phyloP scores from a whole-genome alignment of 2,329 filamentous ascomycete species.

The Aspergillus sclerotialis region DNA sequence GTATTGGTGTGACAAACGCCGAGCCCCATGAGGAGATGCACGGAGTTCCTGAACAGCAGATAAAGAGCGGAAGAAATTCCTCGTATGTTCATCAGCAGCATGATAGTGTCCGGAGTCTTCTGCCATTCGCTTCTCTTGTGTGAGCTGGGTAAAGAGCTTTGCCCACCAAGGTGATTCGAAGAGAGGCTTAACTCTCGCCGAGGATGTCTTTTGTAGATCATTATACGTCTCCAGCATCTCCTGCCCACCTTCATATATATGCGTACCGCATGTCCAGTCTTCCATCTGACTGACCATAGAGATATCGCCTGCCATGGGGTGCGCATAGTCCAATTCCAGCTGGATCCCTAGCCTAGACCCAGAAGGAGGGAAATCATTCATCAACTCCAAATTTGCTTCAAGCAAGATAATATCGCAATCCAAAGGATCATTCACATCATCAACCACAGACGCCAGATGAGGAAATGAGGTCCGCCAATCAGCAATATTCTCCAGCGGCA shows the following conservation, averaged over 20 bases:
- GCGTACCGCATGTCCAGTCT: constrained; percentile 38
- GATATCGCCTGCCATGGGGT: constrained; percentile 25
- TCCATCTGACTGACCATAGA: constrained; percentile 29
- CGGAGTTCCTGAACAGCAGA: constrained; percentile 41
- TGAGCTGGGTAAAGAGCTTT: constrained; percentile 34
- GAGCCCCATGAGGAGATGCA: constrained; percentile 22
- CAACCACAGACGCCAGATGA: constrained; percentile 28
- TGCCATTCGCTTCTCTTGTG: constrained; percentile 31
- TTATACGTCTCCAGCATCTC: constrained; percentile 24
- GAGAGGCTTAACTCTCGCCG: constrained; percentile 35
- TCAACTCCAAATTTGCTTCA: constrained; percentile 37
- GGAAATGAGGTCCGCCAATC: constrained; percentile 38
- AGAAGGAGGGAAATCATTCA: constrained; percentile 36
- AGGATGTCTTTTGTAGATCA: constrained; percentile 25
- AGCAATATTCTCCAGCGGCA: constrained; percentile 32
- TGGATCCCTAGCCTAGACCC: constrained; percentile 37
- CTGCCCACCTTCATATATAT: constrained; percentile 34
- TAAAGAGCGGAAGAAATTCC: constrained; percentile 33
- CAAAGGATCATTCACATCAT: constrained; percentile 24
- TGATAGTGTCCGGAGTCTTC: constrained; percentile 29
- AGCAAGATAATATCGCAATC: constrained; percentile 39
- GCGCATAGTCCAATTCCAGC: constrained; percentile 35
- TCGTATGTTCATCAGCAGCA: constrained; percentile 27
- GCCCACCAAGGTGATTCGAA: constrained; percentile 43
- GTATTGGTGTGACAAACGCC: constrained; percentile 21